Evolutionary conservation across 768 basidiomycete species (phyloP).

Genomic region (Macrolepiota dolichaula): DNA sequence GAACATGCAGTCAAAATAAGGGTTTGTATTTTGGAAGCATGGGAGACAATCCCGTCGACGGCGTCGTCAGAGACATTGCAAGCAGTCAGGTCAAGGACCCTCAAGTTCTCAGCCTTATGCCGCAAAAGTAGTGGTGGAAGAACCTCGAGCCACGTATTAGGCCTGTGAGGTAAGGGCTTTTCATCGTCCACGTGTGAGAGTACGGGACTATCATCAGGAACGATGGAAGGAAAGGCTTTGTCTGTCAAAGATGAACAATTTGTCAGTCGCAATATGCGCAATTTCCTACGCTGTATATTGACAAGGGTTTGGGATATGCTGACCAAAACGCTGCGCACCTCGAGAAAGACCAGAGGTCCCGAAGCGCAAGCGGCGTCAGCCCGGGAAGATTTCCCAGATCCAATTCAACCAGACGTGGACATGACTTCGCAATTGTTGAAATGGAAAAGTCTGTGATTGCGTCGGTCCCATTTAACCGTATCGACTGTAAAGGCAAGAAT

Average conservation of each 20-base stretch:
- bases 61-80: conserved; percentile 77
- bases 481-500: conserved; percentile 66
- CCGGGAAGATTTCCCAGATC: conserved; percentile 71
- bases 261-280: conserved; percentile 73
- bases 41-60: conserved; percentile 68
- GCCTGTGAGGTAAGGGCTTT: conserved; percentile 54
- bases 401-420: conserved; percentile 76
- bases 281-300: conserved; percentile 40
- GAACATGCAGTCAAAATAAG: conserved; percentile 78
- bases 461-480: conserved; percentile 68
- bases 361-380: conserved; percentile 64
- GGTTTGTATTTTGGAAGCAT: conserved; percentile 75
- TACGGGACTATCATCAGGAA: conserved; percentile 9
- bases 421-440: conserved; percentile 68
- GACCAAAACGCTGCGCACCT: conserved; percentile 32
- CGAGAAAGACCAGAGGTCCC: conserved; percentile 81
- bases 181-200: conserved; percentile 25
- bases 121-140: conserved; percentile 63
- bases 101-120: conserved; percentile 68
- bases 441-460: conserved; percentile 60
- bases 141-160: conserved; percentile 56
- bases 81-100: conserved; percentile 73
- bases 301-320: not conserved
- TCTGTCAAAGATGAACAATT: conserved; percentile 78
- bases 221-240: conserved; percentile 61